These are phyloP conservation scores for Fusarium sp. DNA, from an alignment of 2,329 filamentous ascomycete species.

Conservation along the genomic window DNA sequence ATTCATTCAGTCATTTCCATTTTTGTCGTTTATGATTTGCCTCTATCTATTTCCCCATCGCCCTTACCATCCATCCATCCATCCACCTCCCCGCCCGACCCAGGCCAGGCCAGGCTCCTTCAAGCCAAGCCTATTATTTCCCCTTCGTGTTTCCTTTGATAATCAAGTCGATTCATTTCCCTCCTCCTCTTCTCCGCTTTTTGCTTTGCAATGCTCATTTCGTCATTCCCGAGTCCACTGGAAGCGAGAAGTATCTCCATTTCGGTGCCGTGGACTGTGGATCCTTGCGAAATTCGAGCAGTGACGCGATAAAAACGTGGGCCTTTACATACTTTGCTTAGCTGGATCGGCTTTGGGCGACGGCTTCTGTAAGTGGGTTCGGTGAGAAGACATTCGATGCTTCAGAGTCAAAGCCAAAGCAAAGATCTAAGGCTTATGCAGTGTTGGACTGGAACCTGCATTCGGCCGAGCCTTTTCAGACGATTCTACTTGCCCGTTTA, in stretches of 20 bases:
- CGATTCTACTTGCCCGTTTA: constrained; percentile 1
- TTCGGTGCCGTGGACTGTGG: constrained; percentile 23
- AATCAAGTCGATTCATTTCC: constrained; percentile 10
- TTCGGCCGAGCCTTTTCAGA: not conserved
- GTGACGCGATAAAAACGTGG: constrained; percentile 44
- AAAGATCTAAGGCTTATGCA: not conserved
- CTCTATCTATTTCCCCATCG: constrained; percentile 26
- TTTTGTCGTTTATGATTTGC: constrained; percentile 26
- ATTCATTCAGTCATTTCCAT: constrained; percentile 12
- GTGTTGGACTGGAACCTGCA: not conserved
- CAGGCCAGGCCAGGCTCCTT: not conserved
- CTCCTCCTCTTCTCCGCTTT: constrained; percentile 25
- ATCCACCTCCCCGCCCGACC: not conserved
- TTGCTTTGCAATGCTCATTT: constrained; percentile 31
- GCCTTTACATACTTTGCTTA: constrained; percentile 25
- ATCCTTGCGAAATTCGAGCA: constrained; percentile 24
- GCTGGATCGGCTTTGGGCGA: constrained; percentile 22
- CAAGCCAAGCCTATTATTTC: constrained; percentile 15
- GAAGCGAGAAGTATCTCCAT: constrained; percentile 44
- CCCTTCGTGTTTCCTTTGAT: constrained; percentile 18
- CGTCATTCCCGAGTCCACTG: constrained; percentile 31
- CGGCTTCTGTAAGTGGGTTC: constrained; percentile 32
- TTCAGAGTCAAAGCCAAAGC: not conserved
- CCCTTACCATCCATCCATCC: constrained; percentile 4
- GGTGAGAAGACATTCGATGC: constrained; percentile 10